Percentiles rank a stretch among this genome's conserved stretches.
phyloP scores from a whole-genome alignment of 306 rosid species.

The Medicago ruthenica region DNA sequence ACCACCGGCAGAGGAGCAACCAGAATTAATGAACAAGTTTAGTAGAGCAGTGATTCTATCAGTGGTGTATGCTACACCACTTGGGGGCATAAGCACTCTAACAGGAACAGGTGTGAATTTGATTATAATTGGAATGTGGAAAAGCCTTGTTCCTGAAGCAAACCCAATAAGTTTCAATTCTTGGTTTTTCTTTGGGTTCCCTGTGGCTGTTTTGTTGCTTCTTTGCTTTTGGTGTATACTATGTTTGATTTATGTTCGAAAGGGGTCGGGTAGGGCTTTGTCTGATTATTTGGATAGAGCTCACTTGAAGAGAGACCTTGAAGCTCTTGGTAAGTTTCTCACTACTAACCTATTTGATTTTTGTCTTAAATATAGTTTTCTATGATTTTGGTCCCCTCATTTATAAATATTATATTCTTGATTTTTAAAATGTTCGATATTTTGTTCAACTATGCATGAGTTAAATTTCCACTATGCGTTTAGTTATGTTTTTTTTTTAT shows the following conservation, averaged over 20 bases:
- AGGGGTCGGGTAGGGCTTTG: slow-evolving; percentile 57
- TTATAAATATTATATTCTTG: no score
- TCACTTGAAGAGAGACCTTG: slow-evolving; percentile 75
- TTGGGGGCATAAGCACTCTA: slow-evolving; percentile 83
- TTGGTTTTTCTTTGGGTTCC: slow-evolving; percentile 77
- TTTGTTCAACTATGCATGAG: no score
- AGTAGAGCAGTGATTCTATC: slow-evolving; percentile 81
- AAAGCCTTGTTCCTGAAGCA: slow-evolving; percentile 61
- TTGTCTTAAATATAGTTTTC: no score
- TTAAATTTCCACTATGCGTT: no score
- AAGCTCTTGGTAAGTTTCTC: slow-evolving; percentile 63
- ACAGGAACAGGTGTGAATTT: slow-evolving; percentile 94
- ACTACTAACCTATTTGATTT: background rate
- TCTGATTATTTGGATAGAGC: slow-evolving; percentile 67
- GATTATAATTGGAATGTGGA: slow-evolving; percentile 87
- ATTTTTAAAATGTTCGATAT: no score
- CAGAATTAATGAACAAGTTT: slow-evolving; percentile 57
- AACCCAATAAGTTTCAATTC: slow-evolving; percentile 76
- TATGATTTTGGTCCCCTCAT: no score
- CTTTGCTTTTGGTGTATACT: slow-evolving; percentile 65
- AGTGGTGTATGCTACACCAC: slow-evolving; percentile 65
- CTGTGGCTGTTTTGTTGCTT: slow-evolving; percentile 59
- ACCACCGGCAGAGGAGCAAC: slow-evolving; percentile 52
- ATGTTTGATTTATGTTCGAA: slow-evolving; percentile 62
- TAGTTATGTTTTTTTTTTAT: no score